Conservation (phyloP, 2,329 filamentous ascomycete species). For the Rosellinia necatrix region DNA sequence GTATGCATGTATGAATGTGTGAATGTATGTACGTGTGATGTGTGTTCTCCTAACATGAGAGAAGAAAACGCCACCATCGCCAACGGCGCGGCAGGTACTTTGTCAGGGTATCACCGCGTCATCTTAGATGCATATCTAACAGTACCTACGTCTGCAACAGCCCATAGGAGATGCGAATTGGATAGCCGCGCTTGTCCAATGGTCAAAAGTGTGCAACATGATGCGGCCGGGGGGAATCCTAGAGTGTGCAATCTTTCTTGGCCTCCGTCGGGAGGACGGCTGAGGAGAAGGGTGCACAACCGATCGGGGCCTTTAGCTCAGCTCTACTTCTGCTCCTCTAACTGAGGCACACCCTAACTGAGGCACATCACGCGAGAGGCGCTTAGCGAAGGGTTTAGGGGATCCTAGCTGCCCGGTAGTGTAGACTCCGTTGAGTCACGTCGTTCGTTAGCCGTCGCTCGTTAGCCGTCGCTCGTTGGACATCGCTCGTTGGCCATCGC, state of each 20-base stretch:
- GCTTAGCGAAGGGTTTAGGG: background rate
- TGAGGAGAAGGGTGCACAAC: too few relatives aligned
- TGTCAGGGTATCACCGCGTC: slow-evolving; percentile 7
- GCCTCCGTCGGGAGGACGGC: slow-evolving; percentile 1
- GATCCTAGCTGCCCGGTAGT: too few relatives aligned
- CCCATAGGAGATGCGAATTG: background rate
- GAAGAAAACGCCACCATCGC: background rate
- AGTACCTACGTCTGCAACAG: background rate
- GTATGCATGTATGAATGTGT: background rate
- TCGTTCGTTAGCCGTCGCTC: too few relatives aligned
- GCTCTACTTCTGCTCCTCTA: too few relatives aligned
- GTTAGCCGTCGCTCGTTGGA: too few relatives aligned
- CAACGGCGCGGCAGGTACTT: slow-evolving; percentile 6
- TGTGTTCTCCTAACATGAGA: background rate
- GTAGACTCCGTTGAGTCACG: too few relatives aligned
- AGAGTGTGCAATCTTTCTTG: background rate
- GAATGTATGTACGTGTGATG: background rate
- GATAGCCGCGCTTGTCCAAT: slow-evolving; percentile 3
- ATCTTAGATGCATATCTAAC: slow-evolving; percentile 9
- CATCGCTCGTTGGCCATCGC: background rate
- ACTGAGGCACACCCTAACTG: background rate
- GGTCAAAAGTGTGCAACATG: background rate
- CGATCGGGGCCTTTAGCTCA: too few relatives aligned
- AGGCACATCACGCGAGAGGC: background rate
- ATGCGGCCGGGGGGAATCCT: background rate